Evolutionary conservation across 495 filamentous ascomycete species (phyloP).

Genomic region (Emericellopsis terricola): DNA sequence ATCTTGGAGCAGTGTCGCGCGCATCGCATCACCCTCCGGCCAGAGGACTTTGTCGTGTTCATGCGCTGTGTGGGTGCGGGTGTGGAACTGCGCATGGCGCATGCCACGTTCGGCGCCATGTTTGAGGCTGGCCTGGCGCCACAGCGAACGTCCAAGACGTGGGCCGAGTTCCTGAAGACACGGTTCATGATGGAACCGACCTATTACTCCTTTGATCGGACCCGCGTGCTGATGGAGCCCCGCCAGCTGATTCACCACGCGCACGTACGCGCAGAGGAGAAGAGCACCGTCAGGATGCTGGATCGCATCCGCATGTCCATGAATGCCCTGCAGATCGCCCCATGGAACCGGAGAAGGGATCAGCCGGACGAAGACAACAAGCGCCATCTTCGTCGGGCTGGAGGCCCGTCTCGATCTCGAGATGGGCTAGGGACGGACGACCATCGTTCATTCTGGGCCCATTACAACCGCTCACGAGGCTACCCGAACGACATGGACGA

Average conservation of each 20-base stretch:
- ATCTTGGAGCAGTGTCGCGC: constrained; percentile 8
- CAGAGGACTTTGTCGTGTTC: constrained; percentile 13
- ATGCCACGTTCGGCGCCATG: constrained; percentile 2
- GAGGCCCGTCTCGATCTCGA: no score
- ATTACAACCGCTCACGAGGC: neutral
- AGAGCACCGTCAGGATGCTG: neutral
- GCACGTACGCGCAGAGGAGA: neutral
- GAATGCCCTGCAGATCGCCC: neutral
- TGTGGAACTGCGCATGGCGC: constrained; percentile 7
- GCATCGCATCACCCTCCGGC: constrained; percentile 1
- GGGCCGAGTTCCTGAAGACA: constrained; percentile 14
- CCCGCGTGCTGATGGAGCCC: constrained; percentile 10
- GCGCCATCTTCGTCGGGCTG: neutral
- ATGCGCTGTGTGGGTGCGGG: constrained; percentile 17
- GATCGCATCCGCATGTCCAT: constrained; percentile 9
- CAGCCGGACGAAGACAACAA: constrained; percentile 1
- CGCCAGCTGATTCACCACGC: constrained; percentile 10
- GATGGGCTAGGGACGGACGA: neutral
- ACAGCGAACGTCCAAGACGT: neutral
- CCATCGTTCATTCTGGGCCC: constrained; percentile 1
- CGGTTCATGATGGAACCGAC: constrained; percentile 19
- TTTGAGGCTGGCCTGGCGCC: neutral
- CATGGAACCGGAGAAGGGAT: constrained; percentile 2
- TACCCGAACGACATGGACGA: constrained; percentile 14
- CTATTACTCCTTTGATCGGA: constrained; percentile 14